Percentiles rank a stretch among this genome's conserved stretches.
These are phyloP conservation scores for Dinochytrium kinnereticum DNA, from an alignment of 371 early-diverging fungal genomes.

Conservation along the genomic window DNA sequence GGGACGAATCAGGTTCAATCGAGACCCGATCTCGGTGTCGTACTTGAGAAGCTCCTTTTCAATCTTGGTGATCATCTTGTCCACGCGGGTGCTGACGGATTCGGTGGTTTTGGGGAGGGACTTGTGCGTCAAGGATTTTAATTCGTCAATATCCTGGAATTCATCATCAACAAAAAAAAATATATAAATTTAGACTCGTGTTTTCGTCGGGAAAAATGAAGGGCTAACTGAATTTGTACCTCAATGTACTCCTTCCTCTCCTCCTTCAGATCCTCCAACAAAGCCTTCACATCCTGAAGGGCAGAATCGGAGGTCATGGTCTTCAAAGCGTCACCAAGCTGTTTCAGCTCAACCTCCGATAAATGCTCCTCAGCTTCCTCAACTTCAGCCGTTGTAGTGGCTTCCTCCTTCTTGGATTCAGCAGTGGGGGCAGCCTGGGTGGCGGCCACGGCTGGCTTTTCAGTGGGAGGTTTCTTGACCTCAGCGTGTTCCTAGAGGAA, in stretches of 20 bases:
- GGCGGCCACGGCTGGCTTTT: constrained; percentile 15
- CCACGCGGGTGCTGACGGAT: constrained; percentile 43
- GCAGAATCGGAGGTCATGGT: constrained; percentile 51
- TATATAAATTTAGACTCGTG: too few relatives aligned
- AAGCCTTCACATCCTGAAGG: constrained; percentile 48
- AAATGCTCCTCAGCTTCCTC: constrained; percentile 37
- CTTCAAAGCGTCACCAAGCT: constrained; percentile 52
- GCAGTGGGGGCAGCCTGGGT: constrained; percentile 16
- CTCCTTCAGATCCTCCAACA: constrained; percentile 47
- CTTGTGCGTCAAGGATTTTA: constrained; percentile 49
- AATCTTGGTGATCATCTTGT: constrained; percentile 63
- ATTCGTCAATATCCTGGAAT: constrained; percentile 55
- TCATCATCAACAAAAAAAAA: too few relatives aligned
- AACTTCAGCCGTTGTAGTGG: not conserved
- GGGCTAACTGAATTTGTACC: constrained; percentile 28
- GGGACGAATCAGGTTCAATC: constrained; percentile 48
- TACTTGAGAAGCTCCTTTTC: constrained; percentile 64
- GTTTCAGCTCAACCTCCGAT: constrained; percentile 45
- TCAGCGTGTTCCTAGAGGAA: constrained; percentile 16
- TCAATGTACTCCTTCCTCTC: constrained; percentile 56
- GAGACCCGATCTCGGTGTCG: constrained; percentile 50
- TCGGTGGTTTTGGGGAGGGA: constrained; percentile 38
- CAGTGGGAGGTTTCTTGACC: not conserved
- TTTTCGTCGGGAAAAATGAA: too few relatives aligned
- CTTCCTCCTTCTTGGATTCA: constrained; percentile 22